Conservation (phyloP, 2,329 filamentous ascomycete genomes). For the Pseudohalonectria lignicola region DNA sequence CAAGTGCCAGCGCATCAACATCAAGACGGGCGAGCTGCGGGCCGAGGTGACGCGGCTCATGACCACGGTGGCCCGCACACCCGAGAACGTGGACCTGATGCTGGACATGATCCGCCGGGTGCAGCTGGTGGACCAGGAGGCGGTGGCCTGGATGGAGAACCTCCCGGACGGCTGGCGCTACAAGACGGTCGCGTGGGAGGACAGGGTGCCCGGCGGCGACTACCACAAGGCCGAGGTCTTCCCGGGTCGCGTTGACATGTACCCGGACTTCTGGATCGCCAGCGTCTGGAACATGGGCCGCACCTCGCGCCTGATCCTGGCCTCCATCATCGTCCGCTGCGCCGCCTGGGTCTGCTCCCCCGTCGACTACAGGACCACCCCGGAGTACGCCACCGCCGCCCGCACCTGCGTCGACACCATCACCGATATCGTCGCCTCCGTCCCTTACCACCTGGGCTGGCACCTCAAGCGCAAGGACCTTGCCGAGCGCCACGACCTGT, state of each 20-base stretch:
- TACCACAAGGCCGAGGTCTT: slow-evolving; percentile 43
- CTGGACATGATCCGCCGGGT: slow-evolving; percentile 38
- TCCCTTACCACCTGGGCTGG: slow-evolving; percentile 54
- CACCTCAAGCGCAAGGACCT: slow-evolving; percentile 32
- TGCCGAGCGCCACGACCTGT: slow-evolving; percentile 25
- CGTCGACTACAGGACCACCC: slow-evolving; percentile 50
- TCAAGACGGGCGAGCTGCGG: slow-evolving; percentile 44
- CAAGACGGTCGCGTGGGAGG: slow-evolving; percentile 45
- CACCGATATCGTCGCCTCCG: slow-evolving; percentile 46
- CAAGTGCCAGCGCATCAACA: slow-evolving; percentile 38
- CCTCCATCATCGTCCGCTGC: slow-evolving; percentile 45
- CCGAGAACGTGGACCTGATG: slow-evolving; percentile 38
- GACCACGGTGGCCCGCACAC: slow-evolving; percentile 29
- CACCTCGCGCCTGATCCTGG: slow-evolving; percentile 41
- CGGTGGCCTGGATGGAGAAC: slow-evolving; percentile 36
- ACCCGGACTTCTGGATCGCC: slow-evolving; percentile 47
- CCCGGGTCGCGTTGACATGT: slow-evolving; percentile 49
- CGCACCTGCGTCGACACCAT: slow-evolving; percentile 40
- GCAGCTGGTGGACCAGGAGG: slow-evolving; percentile 40
- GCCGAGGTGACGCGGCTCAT: slow-evolving; percentile 40
- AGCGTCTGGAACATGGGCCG: slow-evolving; percentile 46
- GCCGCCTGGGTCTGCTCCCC: slow-evolving; percentile 50
- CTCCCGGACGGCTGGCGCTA: slow-evolving; percentile 39
- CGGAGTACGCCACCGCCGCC: slow-evolving; percentile 46
- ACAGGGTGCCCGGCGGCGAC: slow-evolving; percentile 39